Conservation (phyloP, 1,284 basidiomycete genomes). For the Rhodotorula glutinis region DNA sequence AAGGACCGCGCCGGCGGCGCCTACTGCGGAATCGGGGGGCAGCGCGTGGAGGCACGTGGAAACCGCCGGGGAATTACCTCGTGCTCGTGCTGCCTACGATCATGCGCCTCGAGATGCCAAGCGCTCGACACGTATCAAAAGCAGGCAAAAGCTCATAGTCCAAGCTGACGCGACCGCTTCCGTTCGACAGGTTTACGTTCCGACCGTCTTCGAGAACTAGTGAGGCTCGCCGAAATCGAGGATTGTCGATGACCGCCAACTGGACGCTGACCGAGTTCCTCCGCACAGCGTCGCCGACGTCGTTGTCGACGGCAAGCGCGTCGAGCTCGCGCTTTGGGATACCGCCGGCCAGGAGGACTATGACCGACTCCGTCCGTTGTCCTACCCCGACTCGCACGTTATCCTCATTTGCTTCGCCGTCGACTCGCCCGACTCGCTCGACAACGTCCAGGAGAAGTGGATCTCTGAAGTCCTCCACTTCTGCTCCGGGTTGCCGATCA, state of each 20-base stretch:
- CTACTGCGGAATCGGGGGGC: too few relatives aligned
- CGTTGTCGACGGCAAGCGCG: constrained; percentile 78
- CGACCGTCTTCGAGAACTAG: constrained; percentile 82
- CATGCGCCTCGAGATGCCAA: too few relatives aligned
- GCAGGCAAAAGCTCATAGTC: too few relatives aligned
- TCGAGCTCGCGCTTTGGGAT: constrained; percentile 96
- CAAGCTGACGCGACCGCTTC: too few relatives aligned
- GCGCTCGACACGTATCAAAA: too few relatives aligned
- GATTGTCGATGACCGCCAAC: neutral
- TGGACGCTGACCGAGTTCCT: neutral
- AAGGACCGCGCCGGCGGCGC: neutral
- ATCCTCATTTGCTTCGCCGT: constrained; percentile 96
- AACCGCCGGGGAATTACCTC: too few relatives aligned
- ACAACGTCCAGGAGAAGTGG: constrained; percentile 98
- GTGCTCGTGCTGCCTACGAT: too few relatives aligned
- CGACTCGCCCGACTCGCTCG: constrained; percentile 91
- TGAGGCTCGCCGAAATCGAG: constrained; percentile 52
- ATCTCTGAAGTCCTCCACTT: constrained; percentile 97
- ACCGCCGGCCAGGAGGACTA: constrained; percentile 99
- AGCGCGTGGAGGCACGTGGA: too few relatives aligned
- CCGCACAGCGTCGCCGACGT: constrained; percentile 69
- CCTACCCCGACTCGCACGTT: constrained; percentile 94
- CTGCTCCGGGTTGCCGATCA: constrained; percentile 86
- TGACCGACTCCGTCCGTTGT: constrained; percentile 86
- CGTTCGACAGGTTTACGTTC: constrained; percentile 76